These are phyloP conservation scores for Candida maltosa DNA, from an alignment of 805 yeast species.

Conservation along the genomic window DNA sequence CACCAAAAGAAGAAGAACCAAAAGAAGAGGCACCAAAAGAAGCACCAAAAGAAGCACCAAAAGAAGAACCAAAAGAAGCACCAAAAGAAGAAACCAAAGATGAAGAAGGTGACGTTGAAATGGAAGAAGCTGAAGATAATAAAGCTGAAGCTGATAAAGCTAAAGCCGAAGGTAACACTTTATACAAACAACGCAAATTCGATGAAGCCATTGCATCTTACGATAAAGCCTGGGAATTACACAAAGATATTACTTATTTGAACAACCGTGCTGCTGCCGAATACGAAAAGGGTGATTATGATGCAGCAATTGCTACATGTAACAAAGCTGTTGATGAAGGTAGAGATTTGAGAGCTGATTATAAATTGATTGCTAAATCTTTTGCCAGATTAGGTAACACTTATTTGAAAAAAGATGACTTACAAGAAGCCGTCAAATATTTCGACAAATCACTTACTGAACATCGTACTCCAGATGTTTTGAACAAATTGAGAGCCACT, in stretches of 20 bases:
- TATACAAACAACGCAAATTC: slow-evolving; percentile 83
- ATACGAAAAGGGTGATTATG: slow-evolving; percentile 90
- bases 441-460: slow-evolving; percentile 93
- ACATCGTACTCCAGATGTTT: slow-evolving; percentile 92
- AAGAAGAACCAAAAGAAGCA: slow-evolving; percentile 17
- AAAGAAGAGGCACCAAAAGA: slow-evolving; percentile 9
- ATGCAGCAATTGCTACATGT: slow-evolving; percentile 79
- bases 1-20: slow-evolving; percentile 4
- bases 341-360: slow-evolving; percentile 86
- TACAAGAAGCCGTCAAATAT: slow-evolving; percentile 66
- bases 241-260: slow-evolving; percentile 84
- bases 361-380: slow-evolving; percentile 86
- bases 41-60: slow-evolving; percentile 12
- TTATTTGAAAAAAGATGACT: slow-evolving; percentile 72
- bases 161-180: slow-evolving; percentile 81
- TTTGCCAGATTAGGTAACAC: slow-evolving; percentile 87
- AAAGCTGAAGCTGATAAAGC: slow-evolving; percentile 60
- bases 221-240: slow-evolving; percentile 78
- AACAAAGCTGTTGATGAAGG: slow-evolving; percentile 83
- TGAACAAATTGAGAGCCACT: slow-evolving; percentile 80
- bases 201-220: slow-evolving; percentile 90
- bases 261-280: slow-evolving; percentile 98
- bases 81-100: slow-evolving; percentile 12
- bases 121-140: slow-evolving; percentile 31
- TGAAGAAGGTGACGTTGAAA: slow-evolving; percentile 26